These are phyloP conservation scores for Termitomyces titanicus DNA, from an alignment of 768 basidiomycete genomes.

Conservation along the genomic window DNA sequence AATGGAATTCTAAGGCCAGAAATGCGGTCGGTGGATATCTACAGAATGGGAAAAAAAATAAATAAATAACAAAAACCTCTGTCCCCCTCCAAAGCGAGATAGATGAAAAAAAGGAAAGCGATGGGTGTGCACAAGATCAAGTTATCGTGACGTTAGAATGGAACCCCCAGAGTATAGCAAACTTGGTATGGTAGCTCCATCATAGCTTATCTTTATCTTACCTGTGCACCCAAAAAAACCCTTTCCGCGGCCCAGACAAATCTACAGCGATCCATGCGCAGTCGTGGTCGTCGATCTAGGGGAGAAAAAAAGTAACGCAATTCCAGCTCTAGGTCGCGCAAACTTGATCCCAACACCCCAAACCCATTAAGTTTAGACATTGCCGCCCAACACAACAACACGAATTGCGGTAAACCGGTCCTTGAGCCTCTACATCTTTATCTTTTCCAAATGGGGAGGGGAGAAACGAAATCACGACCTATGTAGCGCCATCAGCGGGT, in stretches of 20 bases:
- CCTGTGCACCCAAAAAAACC: background rate
- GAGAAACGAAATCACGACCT: background rate
- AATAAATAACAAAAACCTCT: no score
- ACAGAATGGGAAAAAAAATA: background rate
- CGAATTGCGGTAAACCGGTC: no score
- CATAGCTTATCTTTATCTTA: background rate
- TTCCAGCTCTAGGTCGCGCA: no score
- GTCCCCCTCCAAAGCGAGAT: conserved; percentile 10
- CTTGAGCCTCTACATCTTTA: background rate
- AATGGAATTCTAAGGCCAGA: background rate
- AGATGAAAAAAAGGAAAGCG: background rate
- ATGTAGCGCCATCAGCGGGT: background rate
- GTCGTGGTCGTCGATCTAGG: no score
- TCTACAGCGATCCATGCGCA: background rate
- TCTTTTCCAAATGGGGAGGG: background rate
- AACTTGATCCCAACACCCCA: no score
- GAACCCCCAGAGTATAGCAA: background rate
- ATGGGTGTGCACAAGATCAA: background rate
- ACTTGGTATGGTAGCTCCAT: background rate
- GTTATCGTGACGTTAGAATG: conserved; percentile 1
- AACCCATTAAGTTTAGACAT: no score
- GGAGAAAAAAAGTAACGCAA: background rate
- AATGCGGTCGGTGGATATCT: conserved; percentile 5
- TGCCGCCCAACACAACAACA: no score
- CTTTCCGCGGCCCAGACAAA: background rate